A percentile compares a stretch with the other conserved stretches of the same genome.
phyloP scores from a whole-genome alignment of 2,329 filamentous ascomycete species.

The Botrytis byssoidea region DNA sequence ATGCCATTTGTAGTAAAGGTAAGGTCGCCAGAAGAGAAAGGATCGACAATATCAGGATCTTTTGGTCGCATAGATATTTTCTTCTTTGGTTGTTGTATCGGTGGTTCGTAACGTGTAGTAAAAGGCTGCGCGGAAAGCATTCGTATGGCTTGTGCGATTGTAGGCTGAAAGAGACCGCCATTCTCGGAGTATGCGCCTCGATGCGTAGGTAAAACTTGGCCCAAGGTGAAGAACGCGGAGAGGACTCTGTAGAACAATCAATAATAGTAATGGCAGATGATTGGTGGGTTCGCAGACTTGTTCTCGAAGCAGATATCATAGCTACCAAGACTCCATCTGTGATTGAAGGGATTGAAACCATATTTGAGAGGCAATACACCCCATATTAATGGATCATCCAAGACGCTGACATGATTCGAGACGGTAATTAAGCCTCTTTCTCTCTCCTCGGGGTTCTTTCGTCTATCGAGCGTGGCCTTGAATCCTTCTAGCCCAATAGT shows the following conservation, averaged over 20 bases:
- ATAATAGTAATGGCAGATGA: neutral
- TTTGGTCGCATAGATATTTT: constrained; percentile 21
- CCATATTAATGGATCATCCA: constrained; percentile 95
- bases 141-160: constrained; percentile 79
- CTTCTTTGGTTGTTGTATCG: neutral
- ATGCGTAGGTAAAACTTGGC: constrained; percentile 89
- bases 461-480: constrained; percentile 69
- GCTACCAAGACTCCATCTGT: constrained; percentile 86
- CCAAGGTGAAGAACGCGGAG: constrained; percentile 79
- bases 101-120: constrained; percentile 30
- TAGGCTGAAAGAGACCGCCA: constrained; percentile 88
- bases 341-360: constrained; percentile 67
- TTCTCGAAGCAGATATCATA: constrained; percentile 95
- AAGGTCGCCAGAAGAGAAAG: constrained; percentile 49
- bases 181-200: constrained; percentile 68
- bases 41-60: constrained; percentile 47
- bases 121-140: constrained; percentile 67
- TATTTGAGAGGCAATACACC: constrained; percentile 78
- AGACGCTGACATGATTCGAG: constrained; percentile 81
- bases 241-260: constrained; percentile 51
- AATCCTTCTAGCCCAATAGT: constrained; percentile 75
- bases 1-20: constrained; percentile 64
- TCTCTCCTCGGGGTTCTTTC: constrained; percentile 64
- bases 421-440: constrained; percentile 82
- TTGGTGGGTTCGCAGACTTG: constrained; percentile 53